These are phyloP conservation scores for Penicillium goetzii DNA, from an alignment of 495 filamentous ascomycete genomes.

Conservation along the genomic window DNA sequence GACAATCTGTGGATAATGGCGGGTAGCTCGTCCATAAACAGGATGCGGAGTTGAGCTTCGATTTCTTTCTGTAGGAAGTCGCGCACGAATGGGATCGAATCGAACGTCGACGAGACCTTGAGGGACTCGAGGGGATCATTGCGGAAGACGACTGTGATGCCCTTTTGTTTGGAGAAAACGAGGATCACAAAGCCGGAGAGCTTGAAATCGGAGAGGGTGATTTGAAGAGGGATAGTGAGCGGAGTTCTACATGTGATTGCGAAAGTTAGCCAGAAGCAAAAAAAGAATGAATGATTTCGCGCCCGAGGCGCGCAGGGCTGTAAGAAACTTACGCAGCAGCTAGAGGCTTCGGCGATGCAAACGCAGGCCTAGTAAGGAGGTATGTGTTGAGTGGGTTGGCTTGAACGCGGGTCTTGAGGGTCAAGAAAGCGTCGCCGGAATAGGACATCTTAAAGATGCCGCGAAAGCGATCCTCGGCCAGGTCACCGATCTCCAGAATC, in stretches of 20 bases:
- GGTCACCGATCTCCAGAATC: slow-evolving; percentile 94
- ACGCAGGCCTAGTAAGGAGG: slow-evolving; percentile 84
- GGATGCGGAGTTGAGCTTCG: slow-evolving; percentile 84
- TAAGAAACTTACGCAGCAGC: slow-evolving; percentile 69
- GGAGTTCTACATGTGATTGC: slow-evolving; percentile 55
- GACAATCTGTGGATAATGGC: slow-evolving; percentile 95
- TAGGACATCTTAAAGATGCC: slow-evolving; percentile 99
- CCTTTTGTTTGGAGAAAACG: slow-evolving; percentile 96
- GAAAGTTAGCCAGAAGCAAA: slow-evolving; percentile 21
- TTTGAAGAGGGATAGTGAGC: slow-evolving; percentile 93
- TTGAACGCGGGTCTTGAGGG: slow-evolving; percentile 92
- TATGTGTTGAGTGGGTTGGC: slow-evolving; percentile 97
- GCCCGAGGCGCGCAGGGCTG: not conserved
- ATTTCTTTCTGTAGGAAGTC: slow-evolving; percentile 97
- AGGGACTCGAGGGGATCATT: slow-evolving; percentile 98
- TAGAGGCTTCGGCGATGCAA: slow-evolving; percentile 90
- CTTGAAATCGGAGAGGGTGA: slow-evolving; percentile 94
- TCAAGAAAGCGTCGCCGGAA: slow-evolving; percentile 90
- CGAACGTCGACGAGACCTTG: slow-evolving; percentile 97
- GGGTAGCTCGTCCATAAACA: slow-evolving; percentile 97
- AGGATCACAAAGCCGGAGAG: slow-evolving; percentile 97
- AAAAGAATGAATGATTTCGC: not conserved
- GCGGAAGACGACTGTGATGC: slow-evolving; percentile 92
- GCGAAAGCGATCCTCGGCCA: slow-evolving; percentile 95
- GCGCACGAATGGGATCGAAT: slow-evolving; percentile 96